Conservation (phyloP, 495 filamentous ascomycete genomes). For the Talaromyces trachyspermus region DNA sequence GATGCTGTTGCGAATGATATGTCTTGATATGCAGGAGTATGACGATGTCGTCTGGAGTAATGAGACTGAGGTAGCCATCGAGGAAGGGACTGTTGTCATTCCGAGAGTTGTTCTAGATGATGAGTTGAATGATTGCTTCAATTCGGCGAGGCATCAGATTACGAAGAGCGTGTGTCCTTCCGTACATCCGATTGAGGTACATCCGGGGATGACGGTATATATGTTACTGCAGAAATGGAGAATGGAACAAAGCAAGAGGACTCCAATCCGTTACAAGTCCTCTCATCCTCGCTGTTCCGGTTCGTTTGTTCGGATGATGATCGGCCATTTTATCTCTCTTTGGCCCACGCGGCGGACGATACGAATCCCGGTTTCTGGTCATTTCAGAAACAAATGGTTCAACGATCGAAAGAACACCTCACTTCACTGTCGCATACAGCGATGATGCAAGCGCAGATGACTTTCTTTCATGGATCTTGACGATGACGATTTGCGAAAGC, state of each 20-base stretch:
- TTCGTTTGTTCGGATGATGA: not conserved
- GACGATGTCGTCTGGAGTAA: conserved; percentile 17
- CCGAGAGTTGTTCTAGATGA: conserved; percentile 14
- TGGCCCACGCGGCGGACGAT: not conserved
- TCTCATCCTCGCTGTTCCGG: not conserved
- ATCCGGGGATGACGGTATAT: not conserved
- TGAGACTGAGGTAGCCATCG: conserved; percentile 22
- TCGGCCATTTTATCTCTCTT: not conserved
- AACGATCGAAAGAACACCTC: not conserved
- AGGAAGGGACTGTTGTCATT: conserved; percentile 16
- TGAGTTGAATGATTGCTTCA: conserved; percentile 21
- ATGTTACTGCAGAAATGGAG: not conserved
- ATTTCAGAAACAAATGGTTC: conserved; percentile 1
- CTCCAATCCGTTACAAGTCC: not conserved
- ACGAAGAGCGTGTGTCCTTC: conserved; percentile 14
- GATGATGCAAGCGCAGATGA: not conserved
- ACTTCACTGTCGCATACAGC: not conserved
- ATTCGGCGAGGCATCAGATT: conserved; percentile 16
- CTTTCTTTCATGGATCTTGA: not conserved
- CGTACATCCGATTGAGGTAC: conserved; percentile 1
- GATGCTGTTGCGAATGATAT: conserved; percentile 19
- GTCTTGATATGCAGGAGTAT: conserved; percentile 16
- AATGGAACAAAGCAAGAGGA: not conserved
- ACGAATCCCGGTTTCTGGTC: not conserved
- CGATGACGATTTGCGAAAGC: not conserved